Percentiles rank a stretch among this genome's conserved stretches.
Conservation (phyloP, 2,329 filamentous ascomycete genomes). For the Trichoderma polysporum region DNA sequence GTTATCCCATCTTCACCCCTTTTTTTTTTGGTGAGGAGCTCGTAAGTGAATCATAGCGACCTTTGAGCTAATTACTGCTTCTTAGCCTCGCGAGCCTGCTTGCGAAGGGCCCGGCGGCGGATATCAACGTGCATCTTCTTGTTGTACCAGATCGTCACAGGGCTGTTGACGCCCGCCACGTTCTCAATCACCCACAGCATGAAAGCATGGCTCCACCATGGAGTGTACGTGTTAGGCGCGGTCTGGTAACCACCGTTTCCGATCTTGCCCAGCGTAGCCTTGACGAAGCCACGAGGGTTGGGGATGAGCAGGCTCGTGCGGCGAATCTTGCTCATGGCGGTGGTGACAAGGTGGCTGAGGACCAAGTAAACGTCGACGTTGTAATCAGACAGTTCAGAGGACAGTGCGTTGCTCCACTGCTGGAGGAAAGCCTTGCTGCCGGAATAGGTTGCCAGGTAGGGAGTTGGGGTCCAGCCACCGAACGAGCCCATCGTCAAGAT, state of each 20-base stretch:
- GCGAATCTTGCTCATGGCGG: slow-evolving; percentile 95
- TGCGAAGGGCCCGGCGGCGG: slow-evolving; percentile 75
- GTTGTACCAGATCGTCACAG: slow-evolving; percentile 50
- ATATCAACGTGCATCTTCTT: slow-evolving; percentile 78
- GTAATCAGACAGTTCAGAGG: slow-evolving; percentile 74
- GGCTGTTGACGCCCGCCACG: slow-evolving; percentile 51
- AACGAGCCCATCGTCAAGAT: slow-evolving; percentile 98
- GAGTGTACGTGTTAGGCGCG: slow-evolving; percentile 81
- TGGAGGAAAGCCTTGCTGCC: slow-evolving; percentile 98
- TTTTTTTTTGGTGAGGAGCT: too few relatives aligned
- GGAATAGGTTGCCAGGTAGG: slow-evolving; percentile 91
- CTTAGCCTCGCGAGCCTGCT: slow-evolving; percentile 79
- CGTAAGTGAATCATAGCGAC: neutral
- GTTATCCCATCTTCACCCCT: neutral
- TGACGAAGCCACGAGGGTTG: slow-evolving; percentile 78
- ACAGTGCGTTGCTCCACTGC: slow-evolving; percentile 88
- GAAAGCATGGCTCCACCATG: slow-evolving; percentile 87
- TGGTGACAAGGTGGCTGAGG: slow-evolving; percentile 89
- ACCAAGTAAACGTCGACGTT: slow-evolving; percentile 90
- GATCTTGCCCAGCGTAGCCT: slow-evolving; percentile 73
- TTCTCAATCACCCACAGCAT: slow-evolving; percentile 80
- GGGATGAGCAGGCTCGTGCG: slow-evolving; percentile 76
- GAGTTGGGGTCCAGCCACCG: slow-evolving; percentile 86
- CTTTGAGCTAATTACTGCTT: slow-evolving; percentile 46
- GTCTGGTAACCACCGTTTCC: slow-evolving; percentile 77